Base-by-base conservation (phyloP, 768 basidiomycete species). In the Crassisporium funariophilum region DNA sequence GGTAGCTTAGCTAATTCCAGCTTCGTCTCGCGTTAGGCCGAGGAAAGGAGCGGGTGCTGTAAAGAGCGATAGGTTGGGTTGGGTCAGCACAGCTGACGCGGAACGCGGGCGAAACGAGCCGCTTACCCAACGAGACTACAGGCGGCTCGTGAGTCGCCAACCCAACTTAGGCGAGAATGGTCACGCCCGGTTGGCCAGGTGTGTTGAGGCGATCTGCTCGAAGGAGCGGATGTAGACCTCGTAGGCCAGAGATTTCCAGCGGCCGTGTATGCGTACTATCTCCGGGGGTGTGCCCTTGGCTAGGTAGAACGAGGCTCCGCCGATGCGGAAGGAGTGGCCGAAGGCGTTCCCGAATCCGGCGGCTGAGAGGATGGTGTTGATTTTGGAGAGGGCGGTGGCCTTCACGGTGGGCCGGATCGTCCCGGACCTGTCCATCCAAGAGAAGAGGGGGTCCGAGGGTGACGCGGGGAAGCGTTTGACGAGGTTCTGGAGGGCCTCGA, bases 311-410 rank as follows among this genome's bases (percentile, higher is more conserved):
- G n/a, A n/a, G n/a, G n/a, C 68, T 1, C 72, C 72, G 0, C 73
- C 72, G 13, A 76, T 76, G 2, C 68, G 58, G 53, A 76, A 76
- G 6, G 68, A 73, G 52, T 75, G 73, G 0, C 72, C 67, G 36
- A 71, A 73, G 5, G 64, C 13, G 0, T 53, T 69, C 0, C 68
- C 71, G 44, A 53, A 68, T 3, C 69, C 66, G 0, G 16, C 24
- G 0, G 58, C 48, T 0, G 16, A 8, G 0, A 68, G 48, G 5
- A 69, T 65, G 1, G 13, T 4, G 36, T 73, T 74, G 41, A 72
- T 65, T 1, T 57, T 40, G 0, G 24, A n/a, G 0, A 73, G 37
- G 1, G 69, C 66, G 4, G 45, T 33, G 0, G 41, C 9, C 34
- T 61, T 63, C 3, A 63, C 56, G 60, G 70, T 63, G 0, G 72